Evolutionary conservation across 345 rosid species (phyloP), one percentile per base, ranked within the genome.

Genomic region (Corchorus capsularis): DNA sequence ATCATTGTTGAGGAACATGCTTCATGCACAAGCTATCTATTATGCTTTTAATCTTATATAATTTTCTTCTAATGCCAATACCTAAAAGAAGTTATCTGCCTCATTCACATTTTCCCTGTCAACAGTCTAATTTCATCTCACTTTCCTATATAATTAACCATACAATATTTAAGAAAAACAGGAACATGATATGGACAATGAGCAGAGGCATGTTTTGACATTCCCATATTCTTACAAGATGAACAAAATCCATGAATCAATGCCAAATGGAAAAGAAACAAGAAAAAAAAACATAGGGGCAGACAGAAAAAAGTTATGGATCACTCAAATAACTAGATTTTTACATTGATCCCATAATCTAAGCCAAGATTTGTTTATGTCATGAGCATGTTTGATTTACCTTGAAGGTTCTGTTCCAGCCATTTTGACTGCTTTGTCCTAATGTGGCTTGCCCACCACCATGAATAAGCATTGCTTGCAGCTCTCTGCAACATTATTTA

Each of bases 371-470:
- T 37, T 11, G n/a, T 9, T 7, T 86, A 19, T 37, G 2, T 37
- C 8, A 45, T 17, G 27, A 17, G 12, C 56, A 56, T 19, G 77
- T 12, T 47, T 39, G 6, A 39, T 39, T 27, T 79, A 89, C 97
- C 97, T 8, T 86, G 88, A 70, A 92, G 89, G 83, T 88, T 92
- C 71, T 87, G 88, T 78, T 92, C 93, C 12, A 92, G 89, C 97
- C 97, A 90, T 87, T 92, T 91, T 4, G 97, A 92, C 63, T 92
- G 95, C 80, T 92, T 92, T 34, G 97, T 92, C 54, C 97, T 82
- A 57, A 92, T 87, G 79, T 92, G 95, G 85, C 95, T 92, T 4
- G 95, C 95, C 97, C 97, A 92, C 97, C 95, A 91, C 97, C 97
- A 92, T 74, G 93, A 91, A 83, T 92, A 89, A 1, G 97, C 93